Percentiles rank a stretch among this genome's conserved stretches.
phyloP scores from a whole-genome alignment of 257 asterid genomes.

The Voacanga thouarsii region DNA sequence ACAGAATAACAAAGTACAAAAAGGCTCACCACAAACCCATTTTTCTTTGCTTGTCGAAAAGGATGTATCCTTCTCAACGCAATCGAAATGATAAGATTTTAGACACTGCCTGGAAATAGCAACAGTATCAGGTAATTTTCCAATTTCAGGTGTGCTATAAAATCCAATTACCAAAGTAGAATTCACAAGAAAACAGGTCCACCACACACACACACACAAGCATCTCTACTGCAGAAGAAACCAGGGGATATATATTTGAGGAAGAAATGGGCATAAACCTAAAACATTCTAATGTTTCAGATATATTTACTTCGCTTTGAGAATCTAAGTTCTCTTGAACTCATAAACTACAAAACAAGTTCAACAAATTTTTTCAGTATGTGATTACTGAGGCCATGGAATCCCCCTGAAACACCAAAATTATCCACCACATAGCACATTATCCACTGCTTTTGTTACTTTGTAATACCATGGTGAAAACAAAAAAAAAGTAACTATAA shows the following conservation, averaged over 20 bases:
- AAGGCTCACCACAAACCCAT: conserved; percentile 68
- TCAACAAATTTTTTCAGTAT: neutral
- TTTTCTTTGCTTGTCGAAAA: conserved; percentile 31
- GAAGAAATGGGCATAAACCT: neutral
- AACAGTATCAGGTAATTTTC: neutral
- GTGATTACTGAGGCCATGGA: neutral
- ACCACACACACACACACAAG: neutral
- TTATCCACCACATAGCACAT: neutral
- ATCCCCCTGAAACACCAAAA: neutral
- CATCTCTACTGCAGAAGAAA: neutral
- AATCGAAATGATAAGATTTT: conserved; percentile 66
- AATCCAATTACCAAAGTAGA: neutral
- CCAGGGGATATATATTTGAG: neutral
- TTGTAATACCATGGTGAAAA: neutral
- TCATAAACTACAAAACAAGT: neutral
- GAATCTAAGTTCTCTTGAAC: neutral
- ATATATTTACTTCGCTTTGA: neutral
- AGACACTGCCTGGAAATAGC: conserved; percentile 59
- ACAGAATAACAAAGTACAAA: conserved; percentile 3
- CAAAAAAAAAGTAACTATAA: neutral
- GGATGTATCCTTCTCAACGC: conserved; percentile 52
- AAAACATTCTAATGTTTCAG: neutral
- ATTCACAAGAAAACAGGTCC: neutral
- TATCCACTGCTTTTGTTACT: neutral
- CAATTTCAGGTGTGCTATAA: neutral